Conservation (phyloP, 2,329 filamentous ascomycete species). For the Neophaeococcomyces mojaviensis region DNA sequence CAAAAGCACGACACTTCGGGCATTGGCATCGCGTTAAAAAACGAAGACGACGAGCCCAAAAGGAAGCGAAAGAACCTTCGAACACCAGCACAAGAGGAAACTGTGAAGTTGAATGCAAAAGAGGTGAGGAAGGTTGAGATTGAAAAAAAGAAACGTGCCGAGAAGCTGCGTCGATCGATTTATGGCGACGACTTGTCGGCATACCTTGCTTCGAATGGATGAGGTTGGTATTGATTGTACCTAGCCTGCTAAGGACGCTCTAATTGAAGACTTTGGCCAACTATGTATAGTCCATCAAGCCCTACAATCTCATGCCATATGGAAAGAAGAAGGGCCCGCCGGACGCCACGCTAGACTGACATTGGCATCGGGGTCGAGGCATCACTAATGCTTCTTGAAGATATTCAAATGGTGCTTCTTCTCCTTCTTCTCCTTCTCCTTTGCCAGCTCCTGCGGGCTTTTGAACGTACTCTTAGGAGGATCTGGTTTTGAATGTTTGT, state of each 20-base stretch:
- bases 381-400: conserved; percentile 21
- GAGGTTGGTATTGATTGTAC: conserved; percentile 1
- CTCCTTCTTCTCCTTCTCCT: conserved; percentile 55
- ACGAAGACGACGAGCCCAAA: conserved; percentile 23
- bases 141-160: conserved; percentile 55
- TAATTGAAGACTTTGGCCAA: background rate
- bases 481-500: conserved; percentile 21
- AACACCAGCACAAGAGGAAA: conserved; percentile 18
- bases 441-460: conserved; percentile 32
- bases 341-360: conserved; percentile 16
- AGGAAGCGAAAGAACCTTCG: conserved; percentile 34
- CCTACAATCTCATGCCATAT: background rate
- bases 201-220: conserved; percentile 50
- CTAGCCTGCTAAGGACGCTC: background rate
- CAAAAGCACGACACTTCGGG: conserved; percentile 70
- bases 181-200: conserved; percentile 69
- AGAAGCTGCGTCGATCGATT: conserved; percentile 62
- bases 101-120: conserved; percentile 59
- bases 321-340: background rate
- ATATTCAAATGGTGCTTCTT: conserved; percentile 48
- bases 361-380: conserved; percentile 2
- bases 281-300: background rate
- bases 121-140: conserved; percentile 56
- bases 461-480: conserved; percentile 17
- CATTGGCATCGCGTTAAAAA: conserved; percentile 48